Conservation (phyloP, 805 yeast genomes). For the Suhomyces tanzawaensis region DNA sequence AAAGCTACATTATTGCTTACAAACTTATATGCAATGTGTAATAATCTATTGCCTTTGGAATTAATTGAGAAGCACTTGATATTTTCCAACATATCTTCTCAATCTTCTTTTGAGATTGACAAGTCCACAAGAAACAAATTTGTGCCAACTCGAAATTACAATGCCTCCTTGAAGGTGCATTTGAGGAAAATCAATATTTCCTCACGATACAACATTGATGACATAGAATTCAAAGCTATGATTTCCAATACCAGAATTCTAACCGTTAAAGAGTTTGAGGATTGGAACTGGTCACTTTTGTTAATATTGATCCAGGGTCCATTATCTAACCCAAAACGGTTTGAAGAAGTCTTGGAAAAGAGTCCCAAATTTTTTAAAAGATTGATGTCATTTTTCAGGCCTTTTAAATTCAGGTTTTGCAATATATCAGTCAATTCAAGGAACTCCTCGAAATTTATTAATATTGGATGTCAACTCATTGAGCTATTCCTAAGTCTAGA, state of each 20-base stretch:
- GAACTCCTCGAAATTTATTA: slow-evolving; percentile 56
- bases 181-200: slow-evolving; percentile 21
- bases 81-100: slow-evolving; percentile 1
- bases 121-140: slow-evolving; percentile 38
- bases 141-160: slow-evolving; percentile 21
- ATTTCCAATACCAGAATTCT: slow-evolving; percentile 69
- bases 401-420: slow-evolving; percentile 79
- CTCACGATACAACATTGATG: slow-evolving; percentile 46
- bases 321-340: slow-evolving; percentile 60
- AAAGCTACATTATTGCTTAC: slow-evolving; percentile 67
- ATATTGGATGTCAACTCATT: slow-evolving; percentile 74
- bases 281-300: slow-evolving; percentile 86
- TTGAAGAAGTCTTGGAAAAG: slow-evolving; percentile 70
- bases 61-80: slow-evolving; percentile 27
- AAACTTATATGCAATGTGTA: slow-evolving; percentile 56
- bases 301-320: slow-evolving; percentile 81
- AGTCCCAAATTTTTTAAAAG: slow-evolving; percentile 86
- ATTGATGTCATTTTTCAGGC: slow-evolving; percentile 81
- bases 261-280: slow-evolving; percentile 70
- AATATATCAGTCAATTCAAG: slow-evolving; percentile 40
- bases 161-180: slow-evolving; percentile 26
- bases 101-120: slow-evolving; percentile 45
- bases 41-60: slow-evolving; percentile 52
- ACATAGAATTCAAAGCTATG: slow-evolving; percentile 61
- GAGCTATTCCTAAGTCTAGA: slow-evolving; percentile 58